Evolutionary conservation across 257 asterid species (phyloP), one percentile per base, ranked within the genome.

Genomic region (Nicotiana paniculata): DNA sequence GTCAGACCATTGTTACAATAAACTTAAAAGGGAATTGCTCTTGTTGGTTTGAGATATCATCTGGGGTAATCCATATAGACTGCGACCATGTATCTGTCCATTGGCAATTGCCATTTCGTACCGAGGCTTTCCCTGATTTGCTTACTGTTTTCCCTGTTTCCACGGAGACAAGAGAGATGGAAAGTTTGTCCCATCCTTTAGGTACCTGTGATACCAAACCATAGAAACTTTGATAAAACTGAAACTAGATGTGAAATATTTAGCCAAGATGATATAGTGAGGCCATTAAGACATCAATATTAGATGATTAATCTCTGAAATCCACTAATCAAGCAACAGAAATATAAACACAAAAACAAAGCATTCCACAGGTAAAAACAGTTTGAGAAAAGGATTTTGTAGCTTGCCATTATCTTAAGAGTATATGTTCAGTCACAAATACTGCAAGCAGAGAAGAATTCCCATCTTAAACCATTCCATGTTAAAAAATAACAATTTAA

Each of bases 51-150:
- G 91, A 48, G 51, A 67, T 46, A 85, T 82, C 83, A 79, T 65
- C 55, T 33, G 86, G 58, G 28, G 92, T 74, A 85, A 85, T 83
- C 89, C 91, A 88, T 83, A 86, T 53, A 35, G 93, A 88, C 61
- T 88, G 91, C 58, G 91, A 77, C 93, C 91, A 88, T 46, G 91
- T 88, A 70, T 90, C 93, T 54, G 90, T 81, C 93, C 91, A 88
- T 28, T 43, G 74, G 81, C 93, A 90, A 67, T 59, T 82, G 48
- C 93, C 90, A 51, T 85, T 85, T 74, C 86, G 86, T 18, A 85
- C 90, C 7, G 79, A 9, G 48, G 77, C 83, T 74, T 86, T 90
- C 35, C 86, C 87, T 1, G 91, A 80, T 76, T 86, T 88, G 28
- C 87, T 84, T 2, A 82, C 82, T 6, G 82, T 74, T 63, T 88